Evolutionary conservation across 2,329 filamentous ascomycete genomes (phyloP), one percentile per base, ranked within the genome.

Genomic region (Graphilbum sp.): DNA sequence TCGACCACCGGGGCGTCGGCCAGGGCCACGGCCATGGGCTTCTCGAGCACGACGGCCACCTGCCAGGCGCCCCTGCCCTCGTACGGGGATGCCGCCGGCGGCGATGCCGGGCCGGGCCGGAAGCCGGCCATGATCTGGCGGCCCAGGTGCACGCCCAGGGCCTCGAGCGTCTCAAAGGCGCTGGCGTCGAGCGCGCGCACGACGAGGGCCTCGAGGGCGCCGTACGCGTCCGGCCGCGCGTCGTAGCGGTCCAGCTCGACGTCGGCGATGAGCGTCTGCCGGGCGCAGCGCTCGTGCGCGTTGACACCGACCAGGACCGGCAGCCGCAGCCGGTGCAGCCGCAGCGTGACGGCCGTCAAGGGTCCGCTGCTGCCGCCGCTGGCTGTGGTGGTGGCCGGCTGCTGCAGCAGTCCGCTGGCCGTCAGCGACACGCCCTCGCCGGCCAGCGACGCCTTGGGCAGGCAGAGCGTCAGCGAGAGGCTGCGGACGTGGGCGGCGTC

Each of bases 221-320:
- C 53, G 50, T 75, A 72, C 16, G 60, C 54, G 51, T 84, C 72
- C 17, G 55, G 53, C 11, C 47, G 45, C 10, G 52, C 52, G 30
- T 58, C 51, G 34, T 67, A 61, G 36, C 59, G 56, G 39, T 82
- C 75, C 36, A 84, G 58, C 52, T 72, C 31, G 17, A 46, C 37
- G 17, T 43, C 36, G 2, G 41, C 43, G 8, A 46, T 20, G 9
- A 48, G 37, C 6, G 38, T 30, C 41, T 48, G 45, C 39, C 41
- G 39, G n/a, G 40, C 43, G 16, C 57, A 45, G 44, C 81, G 62
- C 63, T 87, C 81, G 48, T 85, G 79, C 18, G 61, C 54, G 49
- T 87, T 85, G 21, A 87, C 69, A 1, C 81, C 81, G 34, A 87
- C 71, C 36, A 87, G 54, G 24, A 72, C 75, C 20, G 79, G 76